Evolutionary conservation across 371 early-diverging fungal genomes (phyloP).

Genomic region (Mucor piriformis): DNA sequence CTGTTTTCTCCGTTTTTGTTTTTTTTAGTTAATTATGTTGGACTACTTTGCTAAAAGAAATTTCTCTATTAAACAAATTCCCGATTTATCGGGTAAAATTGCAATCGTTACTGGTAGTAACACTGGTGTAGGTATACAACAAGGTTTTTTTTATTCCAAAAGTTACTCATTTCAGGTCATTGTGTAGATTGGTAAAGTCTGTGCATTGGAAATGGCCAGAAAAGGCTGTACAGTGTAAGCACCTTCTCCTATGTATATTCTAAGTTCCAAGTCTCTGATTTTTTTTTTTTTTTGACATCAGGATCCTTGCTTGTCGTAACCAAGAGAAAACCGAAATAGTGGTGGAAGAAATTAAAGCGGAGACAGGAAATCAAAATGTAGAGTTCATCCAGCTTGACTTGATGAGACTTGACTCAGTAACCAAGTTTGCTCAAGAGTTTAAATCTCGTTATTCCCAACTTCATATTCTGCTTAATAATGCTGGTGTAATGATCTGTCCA

Average conservation of each 20-base stretch:
- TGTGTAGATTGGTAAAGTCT: slow-evolving; percentile 59
- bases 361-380: slow-evolving; percentile 55
- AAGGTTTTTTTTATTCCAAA: neutral
- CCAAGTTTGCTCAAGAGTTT: slow-evolving; percentile 57
- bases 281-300: neutral
- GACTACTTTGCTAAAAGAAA: slow-evolving; percentile 21
- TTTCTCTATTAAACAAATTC: slow-evolving; percentile 48
- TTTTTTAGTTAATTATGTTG: neutral
- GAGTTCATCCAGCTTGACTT: slow-evolving; percentile 64
- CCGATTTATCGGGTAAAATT: slow-evolving; percentile 66
- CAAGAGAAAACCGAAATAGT: slow-evolving; percentile 45
- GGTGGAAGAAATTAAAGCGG: slow-evolving; percentile 53
- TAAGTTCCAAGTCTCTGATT: neutral
- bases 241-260: too few relatives aligned
- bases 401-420: slow-evolving; percentile 55
- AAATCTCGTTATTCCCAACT: slow-evolving; percentile 47
- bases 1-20: too few relatives aligned
- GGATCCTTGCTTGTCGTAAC: slow-evolving; percentile 63
- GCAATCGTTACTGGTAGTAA: slow-evolving; percentile 79
- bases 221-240: slow-evolving; percentile 60
- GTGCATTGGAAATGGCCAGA: slow-evolving; percentile 60
- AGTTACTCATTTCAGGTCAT: neutral
- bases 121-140: slow-evolving; percentile 49
- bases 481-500: slow-evolving; percentile 75
- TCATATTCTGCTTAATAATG: slow-evolving; percentile 69